Conservation (phyloP, 2,329 filamentous ascomycete genomes). For the Cordyceps sp. region DNA sequence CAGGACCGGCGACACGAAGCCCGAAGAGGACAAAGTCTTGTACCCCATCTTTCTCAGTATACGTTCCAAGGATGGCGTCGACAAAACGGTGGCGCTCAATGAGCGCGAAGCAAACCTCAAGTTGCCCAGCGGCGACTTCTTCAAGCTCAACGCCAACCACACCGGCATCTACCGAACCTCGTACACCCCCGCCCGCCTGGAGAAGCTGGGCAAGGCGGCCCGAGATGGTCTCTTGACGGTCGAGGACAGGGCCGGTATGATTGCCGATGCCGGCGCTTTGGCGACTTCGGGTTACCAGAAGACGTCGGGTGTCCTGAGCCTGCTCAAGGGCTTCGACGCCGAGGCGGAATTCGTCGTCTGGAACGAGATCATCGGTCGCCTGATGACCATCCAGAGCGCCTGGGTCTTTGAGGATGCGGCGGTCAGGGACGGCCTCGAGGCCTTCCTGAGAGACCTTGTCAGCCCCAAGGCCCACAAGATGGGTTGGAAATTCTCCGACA, state of each 20-base stretch:
- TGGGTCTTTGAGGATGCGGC: constrained; percentile 67
- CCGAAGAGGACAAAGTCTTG: constrained; percentile 75
- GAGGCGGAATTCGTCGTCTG: constrained; percentile 88
- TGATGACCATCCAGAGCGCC: constrained; percentile 62
- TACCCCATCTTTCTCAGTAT: constrained; percentile 84
- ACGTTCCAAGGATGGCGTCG: constrained; percentile 66
- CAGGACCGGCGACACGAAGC: constrained; percentile 80
- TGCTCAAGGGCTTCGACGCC: constrained; percentile 68
- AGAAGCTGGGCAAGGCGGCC: constrained; percentile 76
- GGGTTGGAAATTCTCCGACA: constrained; percentile 75
- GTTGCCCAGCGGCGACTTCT: constrained; percentile 69
- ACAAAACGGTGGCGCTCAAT: constrained; percentile 32
- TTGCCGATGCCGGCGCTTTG: constrained; percentile 79
- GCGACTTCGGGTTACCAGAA: constrained; percentile 85
- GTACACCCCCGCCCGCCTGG: constrained; percentile 67
- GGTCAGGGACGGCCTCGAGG: constrained; percentile 58
- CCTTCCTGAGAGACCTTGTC: constrained; percentile 66
- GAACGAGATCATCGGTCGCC: constrained; percentile 73
- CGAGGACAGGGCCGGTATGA: constrained; percentile 88
- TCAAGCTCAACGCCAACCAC: constrained; percentile 92
- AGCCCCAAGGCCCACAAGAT: constrained; percentile 68
- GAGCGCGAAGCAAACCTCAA: constrained; percentile 60
- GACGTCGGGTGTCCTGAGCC: constrained; percentile 72
- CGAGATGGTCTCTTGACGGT: constrained; percentile 56
- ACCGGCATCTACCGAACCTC: constrained; percentile 83